Evolutionary conservation across 805 yeast species (phyloP), one percentile per base, ranked within the genome.

Genomic region (Lipomyces starkeyi): DNA sequence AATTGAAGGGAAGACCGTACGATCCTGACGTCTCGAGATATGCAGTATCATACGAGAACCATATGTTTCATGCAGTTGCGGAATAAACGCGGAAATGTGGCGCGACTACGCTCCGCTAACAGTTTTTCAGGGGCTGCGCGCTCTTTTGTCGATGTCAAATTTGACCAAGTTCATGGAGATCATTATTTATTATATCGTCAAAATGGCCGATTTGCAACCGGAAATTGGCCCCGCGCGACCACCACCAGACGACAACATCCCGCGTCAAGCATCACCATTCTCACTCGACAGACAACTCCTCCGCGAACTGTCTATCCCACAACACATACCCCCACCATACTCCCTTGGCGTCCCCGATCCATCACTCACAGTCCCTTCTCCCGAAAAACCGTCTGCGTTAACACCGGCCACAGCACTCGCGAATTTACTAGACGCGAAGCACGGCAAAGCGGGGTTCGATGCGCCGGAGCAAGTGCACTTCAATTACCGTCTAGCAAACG

Each of bases 221-320:
- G 34, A 53, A 53, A n/a, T 25, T 4, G 34, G 29, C 5, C 34
- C 34, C n/a, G 14, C 34, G 17, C 58, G 32, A n/a, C 56, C 14
- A 13, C 17, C 25, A 34, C 35, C 32, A 20, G 27, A 3, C 1
- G 58, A n/a, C 43, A 20, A 17, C 59, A 3, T 25, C 27, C 57
- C 0, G n/a, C 34, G 29, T 8, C 32, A 13, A 17, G 17, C 22
- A 32, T 35, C 37, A 14, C 61, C 61, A 17, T 35, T 57, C 53
- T 17, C 25, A 14, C 37, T n/a, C 22, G 49, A 34, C 27, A 34
- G 61, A 13, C 49, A 17, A 17, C 32, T 58, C 20, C 54, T 58
- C 25, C 61, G 61, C 9, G 61, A 58, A 22, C 53, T 58, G 20
- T n/a, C 61, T 6, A 35, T 58, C 5, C 61, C 61, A 13, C 20